Evolutionary conservation across 2,329 filamentous ascomycete genomes (phyloP).

Genomic region (Hypocreales sp.): DNA sequence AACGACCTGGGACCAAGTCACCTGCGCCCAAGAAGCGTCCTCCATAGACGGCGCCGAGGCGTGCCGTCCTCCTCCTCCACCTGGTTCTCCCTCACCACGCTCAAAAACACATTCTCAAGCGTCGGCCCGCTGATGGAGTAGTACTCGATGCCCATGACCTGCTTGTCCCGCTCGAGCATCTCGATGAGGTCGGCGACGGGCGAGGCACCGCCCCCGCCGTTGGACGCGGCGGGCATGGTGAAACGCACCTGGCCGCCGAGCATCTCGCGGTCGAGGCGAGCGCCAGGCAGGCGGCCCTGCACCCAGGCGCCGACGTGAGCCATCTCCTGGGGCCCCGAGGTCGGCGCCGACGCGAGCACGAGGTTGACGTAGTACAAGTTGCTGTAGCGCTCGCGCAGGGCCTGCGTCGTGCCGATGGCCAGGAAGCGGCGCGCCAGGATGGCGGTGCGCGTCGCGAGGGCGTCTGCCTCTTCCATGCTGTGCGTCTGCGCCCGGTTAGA

Average conservation of each 20-base stretch:
- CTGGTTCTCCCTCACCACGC: conserved; percentile 48
- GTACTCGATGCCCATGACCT: conserved; percentile 42
- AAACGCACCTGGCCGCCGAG: conserved; percentile 45
- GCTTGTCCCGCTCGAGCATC: conserved; percentile 40
- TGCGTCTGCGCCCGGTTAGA: conserved; percentile 40
- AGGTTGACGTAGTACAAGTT: conserved; percentile 48
- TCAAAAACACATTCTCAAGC: conserved; percentile 55
- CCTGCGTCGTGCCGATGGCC: conserved; percentile 43
- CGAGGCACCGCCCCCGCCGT: conserved; percentile 1
- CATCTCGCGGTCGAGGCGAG: conserved; percentile 38
- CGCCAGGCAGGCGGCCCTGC: conserved; percentile 29
- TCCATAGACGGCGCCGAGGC: background rate
- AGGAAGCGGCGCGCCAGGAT: conserved; percentile 27
- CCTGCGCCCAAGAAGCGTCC: background rate
- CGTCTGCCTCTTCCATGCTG: conserved; percentile 82
- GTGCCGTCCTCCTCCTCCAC: conserved; percentile 7
- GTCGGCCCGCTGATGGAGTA: conserved; percentile 53
- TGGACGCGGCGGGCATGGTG: conserved; percentile 7
- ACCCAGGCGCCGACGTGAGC: conserved; percentile 40
- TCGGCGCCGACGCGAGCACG: conserved; percentile 40
- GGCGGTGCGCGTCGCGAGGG: conserved; percentile 53
- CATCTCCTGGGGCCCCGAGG: conserved; percentile 40
- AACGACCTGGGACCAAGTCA: too few species aligned
- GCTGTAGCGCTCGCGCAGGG: conserved; percentile 41
- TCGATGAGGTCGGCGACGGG: conserved; percentile 16